These are phyloP conservation scores for Rhytidhysteron rufulum DNA, from an alignment of 2,329 filamentous ascomycete genomes.

Conservation along the genomic window DNA sequence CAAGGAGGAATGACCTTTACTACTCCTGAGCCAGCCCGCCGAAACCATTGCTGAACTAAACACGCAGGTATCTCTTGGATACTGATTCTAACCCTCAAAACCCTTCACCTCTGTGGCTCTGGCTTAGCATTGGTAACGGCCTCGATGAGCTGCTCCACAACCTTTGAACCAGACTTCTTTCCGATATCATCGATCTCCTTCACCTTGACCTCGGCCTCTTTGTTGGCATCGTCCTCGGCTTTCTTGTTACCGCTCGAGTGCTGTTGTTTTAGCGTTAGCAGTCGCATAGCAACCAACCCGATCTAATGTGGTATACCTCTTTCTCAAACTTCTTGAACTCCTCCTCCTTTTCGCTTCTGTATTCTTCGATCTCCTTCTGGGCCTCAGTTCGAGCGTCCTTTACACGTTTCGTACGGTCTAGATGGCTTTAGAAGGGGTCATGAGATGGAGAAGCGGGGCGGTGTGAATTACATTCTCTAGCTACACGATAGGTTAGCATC, in stretches of 20 bases:
- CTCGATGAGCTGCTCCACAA: constrained; percentile 76
- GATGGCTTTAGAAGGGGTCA: constrained; percentile 16
- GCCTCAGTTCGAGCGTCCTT: constrained; percentile 95
- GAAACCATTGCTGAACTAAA: no score
- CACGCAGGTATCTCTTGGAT: no score
- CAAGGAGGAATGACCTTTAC: no score
- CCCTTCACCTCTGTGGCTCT: constrained; percentile 50
- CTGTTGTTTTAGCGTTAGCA: constrained; percentile 48
- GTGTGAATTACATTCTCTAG: constrained; percentile 72
- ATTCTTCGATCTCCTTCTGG: constrained; percentile 95
- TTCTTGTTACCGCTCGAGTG: constrained; percentile 87
- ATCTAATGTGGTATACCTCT: constrained; percentile 50
- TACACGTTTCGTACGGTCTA: constrained; percentile 93
- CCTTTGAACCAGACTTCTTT: constrained; percentile 71
- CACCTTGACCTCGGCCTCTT: constrained; percentile 77
- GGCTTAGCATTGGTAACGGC: constrained; percentile 85
- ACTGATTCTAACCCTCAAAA: neutral
- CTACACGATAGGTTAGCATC: constrained; percentile 53
- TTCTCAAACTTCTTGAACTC: constrained; percentile 95
- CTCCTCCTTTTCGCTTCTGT: constrained; percentile 82
- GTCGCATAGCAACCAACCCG: neutral
- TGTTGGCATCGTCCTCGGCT: constrained; percentile 67
- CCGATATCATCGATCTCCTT: constrained; percentile 77
- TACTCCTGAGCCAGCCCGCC: no score
- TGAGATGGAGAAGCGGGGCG: constrained; percentile 2